Percentiles rank a stretch among this genome's conserved stretches.
phyloP scores from a whole-genome alignment of 768 basidiomycete genomes.

The Leccinum subgranulosum region DNA sequence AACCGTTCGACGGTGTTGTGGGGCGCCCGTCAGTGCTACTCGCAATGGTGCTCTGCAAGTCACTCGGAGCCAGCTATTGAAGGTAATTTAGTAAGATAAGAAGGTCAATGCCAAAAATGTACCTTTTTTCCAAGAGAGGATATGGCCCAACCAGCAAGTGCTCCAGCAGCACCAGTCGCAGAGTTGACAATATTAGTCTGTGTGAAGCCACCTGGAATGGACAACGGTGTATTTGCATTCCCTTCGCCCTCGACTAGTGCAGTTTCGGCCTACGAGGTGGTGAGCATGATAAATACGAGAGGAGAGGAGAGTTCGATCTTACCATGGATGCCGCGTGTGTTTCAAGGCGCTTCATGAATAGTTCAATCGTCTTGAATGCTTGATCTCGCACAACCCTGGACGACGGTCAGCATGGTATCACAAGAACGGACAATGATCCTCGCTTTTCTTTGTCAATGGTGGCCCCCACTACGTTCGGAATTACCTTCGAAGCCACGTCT shows the following conservation, averaged over 20 bases:
- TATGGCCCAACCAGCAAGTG: constrained; percentile 94
- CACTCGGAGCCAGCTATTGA: constrained; percentile 61
- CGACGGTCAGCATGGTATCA: background rate
- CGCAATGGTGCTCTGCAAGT: constrained; percentile 68
- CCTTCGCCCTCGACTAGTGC: constrained; percentile 38
- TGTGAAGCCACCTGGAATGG: constrained; percentile 31
- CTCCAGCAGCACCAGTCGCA: constrained; percentile 88
- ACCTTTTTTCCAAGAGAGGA: constrained; percentile 86
- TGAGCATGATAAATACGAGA: background rate
- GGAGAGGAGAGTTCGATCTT: constrained; percentile 16
- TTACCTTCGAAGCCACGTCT: constrained; percentile 85
- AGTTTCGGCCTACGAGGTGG: constrained; percentile 52
- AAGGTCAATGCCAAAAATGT: background rate
- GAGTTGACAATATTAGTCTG: constrained; percentile 62
- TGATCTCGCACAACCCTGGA: constrained; percentile 89
- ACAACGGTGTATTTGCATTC: constrained; percentile 23
- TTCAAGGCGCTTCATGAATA: constrained; percentile 84
- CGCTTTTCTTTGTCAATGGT: constrained; percentile 94
- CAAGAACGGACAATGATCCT: constrained; percentile 13
- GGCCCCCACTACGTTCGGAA: constrained; percentile 78
- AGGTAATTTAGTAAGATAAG: background rate
- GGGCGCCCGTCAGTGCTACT: constrained; percentile 37
- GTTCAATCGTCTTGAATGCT: constrained; percentile 88
- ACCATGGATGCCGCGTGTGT: constrained; percentile 81
- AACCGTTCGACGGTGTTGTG: constrained; percentile 36